A percentile compares a stretch with the other conserved stretches of the same genome.
These are phyloP conservation scores for Heliamphora exappendiculata DNA, from an alignment of 148 eudicot species.

Conservation along the genomic window DNA sequence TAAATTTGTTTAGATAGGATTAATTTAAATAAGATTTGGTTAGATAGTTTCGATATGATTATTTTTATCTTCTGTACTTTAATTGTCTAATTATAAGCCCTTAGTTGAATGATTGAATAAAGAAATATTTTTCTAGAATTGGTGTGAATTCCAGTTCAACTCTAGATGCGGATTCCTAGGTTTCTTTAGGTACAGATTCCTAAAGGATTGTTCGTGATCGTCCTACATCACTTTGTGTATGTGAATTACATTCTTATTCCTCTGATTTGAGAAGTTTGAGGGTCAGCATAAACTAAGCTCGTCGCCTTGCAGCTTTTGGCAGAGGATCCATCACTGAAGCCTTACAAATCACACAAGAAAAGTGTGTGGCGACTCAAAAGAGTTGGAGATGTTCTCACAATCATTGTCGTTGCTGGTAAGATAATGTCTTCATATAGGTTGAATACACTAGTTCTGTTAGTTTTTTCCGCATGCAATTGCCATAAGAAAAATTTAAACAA, in stretches of 20 bases:
- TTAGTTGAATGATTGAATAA: too few species aligned
- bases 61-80: too few species aligned
- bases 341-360: conserved; percentile 71
- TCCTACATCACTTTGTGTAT: too few species aligned
- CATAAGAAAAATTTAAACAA: not conserved
- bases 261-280: not conserved
- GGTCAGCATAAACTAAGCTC: conserved; percentile 7
- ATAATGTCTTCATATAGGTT: conserved; percentile 11
- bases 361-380: conserved; percentile 52
- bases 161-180: too few species aligned
- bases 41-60: too few species aligned
- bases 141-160: too few species aligned
- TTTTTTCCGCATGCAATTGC: not conserved
- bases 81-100: too few species aligned
- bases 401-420: conserved; percentile 80
- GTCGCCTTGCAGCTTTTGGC: conserved; percentile 67
- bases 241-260: not conserved
- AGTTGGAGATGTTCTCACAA: conserved; percentile 69
- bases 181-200: too few species aligned
- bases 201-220: too few species aligned
- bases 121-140: too few species aligned
- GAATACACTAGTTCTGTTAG: not conserved
- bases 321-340: conserved; percentile 60
- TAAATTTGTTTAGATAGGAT: too few species aligned
- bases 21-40: too few species aligned